Conservation (phyloP, 2,329 filamentous ascomycete species). For the Pezicula neosporulosa region DNA sequence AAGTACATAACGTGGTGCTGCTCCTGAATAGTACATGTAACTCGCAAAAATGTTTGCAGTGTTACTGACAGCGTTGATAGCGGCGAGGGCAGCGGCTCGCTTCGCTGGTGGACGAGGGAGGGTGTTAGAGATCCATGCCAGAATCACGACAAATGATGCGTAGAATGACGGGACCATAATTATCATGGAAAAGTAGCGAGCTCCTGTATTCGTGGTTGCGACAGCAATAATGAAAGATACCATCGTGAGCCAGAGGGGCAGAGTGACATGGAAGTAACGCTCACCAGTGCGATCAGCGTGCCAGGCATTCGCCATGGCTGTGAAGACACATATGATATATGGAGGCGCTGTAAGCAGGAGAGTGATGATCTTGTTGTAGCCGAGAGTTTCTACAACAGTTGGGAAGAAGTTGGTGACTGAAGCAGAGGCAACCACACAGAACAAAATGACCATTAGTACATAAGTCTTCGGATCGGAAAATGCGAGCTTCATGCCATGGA, state of each 20-base stretch:
- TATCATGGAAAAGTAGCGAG: constrained; percentile 40
- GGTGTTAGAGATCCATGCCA: constrained; percentile 30
- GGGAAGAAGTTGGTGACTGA: constrained; percentile 34
- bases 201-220: constrained; percentile 32
- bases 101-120: constrained; percentile 38
- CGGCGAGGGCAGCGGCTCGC: constrained; percentile 36
- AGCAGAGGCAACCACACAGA: constrained; percentile 34
- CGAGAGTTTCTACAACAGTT: constrained; percentile 30
- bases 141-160: constrained; percentile 32
- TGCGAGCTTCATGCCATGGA: constrained; percentile 25
- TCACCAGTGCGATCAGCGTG: constrained; percentile 34
- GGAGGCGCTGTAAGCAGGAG: constrained; percentile 44
- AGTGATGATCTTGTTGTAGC: constrained; percentile 33
- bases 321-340: constrained; percentile 36
- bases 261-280: constrained; percentile 30
- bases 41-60: constrained; percentile 32
- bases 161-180: constrained; percentile 36
- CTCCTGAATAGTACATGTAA: constrained; percentile 27
- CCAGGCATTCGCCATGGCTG: constrained; percentile 30
- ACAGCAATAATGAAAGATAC: constrained; percentile 32
- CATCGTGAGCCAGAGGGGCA: constrained; percentile 31
- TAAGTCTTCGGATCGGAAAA: constrained; percentile 30
- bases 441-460: constrained; percentile 16
- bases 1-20: constrained; percentile 24
- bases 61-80: constrained; percentile 36